Evolutionary conservation across 2,329 filamentous ascomycete species (phyloP), one percentile per base, ranked within the genome.

Genomic region (Rhynchosporium secalis): DNA sequence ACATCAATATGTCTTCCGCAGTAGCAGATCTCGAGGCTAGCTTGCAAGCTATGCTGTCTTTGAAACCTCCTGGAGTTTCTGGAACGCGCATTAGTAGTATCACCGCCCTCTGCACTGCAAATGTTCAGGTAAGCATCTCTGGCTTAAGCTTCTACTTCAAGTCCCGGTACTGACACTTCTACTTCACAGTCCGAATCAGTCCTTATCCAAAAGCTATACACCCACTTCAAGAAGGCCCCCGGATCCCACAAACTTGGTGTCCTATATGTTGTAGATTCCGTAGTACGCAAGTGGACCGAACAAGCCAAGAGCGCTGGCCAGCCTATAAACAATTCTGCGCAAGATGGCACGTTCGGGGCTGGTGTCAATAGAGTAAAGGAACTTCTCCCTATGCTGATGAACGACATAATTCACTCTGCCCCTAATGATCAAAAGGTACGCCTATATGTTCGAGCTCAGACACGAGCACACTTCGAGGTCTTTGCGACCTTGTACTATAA

Each of bases 181-280:
- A 41, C 45, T 49, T 58, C 41, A n/a, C 65, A 97, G 95, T 94
- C 90, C 78, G 94, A 98, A 80, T 95, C 92, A 60, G 87, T 93
- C 72, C 87, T 99, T 74, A 91, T 98, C 72, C 92, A 96, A 77
- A 97, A 96, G 77, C 89, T 99, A 74, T 96, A 91, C 79, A 96
- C 93, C 69, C 93, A 97, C 75, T 96, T 98, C 84, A 96, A 96
- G 79, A 96, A 95, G 78, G 89, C 93, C 70, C 91, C 92, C 64
- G 87, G 87, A 76, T 96, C 92, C 76, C 94, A 99, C 85, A 99
- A 99, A 80, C 85, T 99, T 78, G 95, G 95, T 79, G 93, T 97
- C 75, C 88, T 99, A 80, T 99, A 99, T 88, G 93, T 98, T 80
- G 91, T 99, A 93, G 95, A 99, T 84, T 96, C 94, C 82, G 93